Evolutionary conservation across 2,329 filamentous ascomycete genomes (phyloP).

Genomic region (Hypoxylon sp.): DNA sequence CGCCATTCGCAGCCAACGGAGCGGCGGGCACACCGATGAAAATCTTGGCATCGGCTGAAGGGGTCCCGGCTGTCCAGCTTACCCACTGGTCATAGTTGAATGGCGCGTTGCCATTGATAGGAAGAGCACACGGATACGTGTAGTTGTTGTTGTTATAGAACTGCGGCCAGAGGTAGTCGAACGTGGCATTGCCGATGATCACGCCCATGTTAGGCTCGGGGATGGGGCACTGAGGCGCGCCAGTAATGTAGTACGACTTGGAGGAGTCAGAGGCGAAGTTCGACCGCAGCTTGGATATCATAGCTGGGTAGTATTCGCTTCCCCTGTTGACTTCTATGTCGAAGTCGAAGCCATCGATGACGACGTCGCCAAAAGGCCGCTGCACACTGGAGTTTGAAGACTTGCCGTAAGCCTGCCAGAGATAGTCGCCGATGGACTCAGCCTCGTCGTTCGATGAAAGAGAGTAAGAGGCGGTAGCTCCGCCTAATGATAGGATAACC

Average conservation of each 20-base stretch:
- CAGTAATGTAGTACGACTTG: slow-evolving; percentile 61
- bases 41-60: slow-evolving; percentile 55
- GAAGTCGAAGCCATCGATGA: slow-evolving; percentile 44
- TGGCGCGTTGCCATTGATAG: slow-evolving; percentile 47
- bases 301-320: slow-evolving; percentile 53
- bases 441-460: slow-evolving; percentile 54
- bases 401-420: slow-evolving; percentile 61
- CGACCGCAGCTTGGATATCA: slow-evolving; percentile 50
- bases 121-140: slow-evolving; percentile 53
- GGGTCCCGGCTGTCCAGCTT: slow-evolving; percentile 48
- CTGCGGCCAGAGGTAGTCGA: slow-evolving; percentile 60
- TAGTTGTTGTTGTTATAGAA: slow-evolving; percentile 61
- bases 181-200: slow-evolving; percentile 55
- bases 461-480: slow-evolving; percentile 54
- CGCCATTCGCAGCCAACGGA: slow-evolving; percentile 54
- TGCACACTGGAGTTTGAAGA: slow-evolving; percentile 50
- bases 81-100: slow-evolving; percentile 57
- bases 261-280: slow-evolving; percentile 52
- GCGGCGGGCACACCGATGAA: slow-evolving; percentile 57
- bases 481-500: slow-evolving; percentile 61
- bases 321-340: slow-evolving; percentile 58
- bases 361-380: slow-evolving; percentile 61
- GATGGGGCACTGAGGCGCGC: slow-evolving; percentile 60
- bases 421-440: slow-evolving; percentile 56
- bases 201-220: slow-evolving; percentile 59